Base-by-base conservation (phyloP, 192 early-diverging fungal genomes). In the Kickxella alabastrina region DNA sequence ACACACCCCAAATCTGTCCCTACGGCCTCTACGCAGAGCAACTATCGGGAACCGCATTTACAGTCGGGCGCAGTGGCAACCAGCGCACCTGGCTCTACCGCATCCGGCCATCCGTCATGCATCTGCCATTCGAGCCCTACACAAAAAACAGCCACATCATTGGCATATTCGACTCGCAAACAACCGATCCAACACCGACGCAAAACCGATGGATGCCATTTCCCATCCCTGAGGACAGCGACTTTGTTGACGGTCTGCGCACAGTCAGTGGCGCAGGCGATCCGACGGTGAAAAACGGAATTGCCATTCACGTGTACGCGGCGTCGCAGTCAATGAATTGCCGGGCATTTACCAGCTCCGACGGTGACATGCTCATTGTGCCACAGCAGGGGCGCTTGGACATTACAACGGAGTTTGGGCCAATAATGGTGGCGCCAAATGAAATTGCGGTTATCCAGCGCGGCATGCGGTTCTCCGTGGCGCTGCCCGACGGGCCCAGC, bases 141-240 rank as follows among this genome's bases (percentile, higher is more conserved):
- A 49, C 37, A 3, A 48, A 38, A 23, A 29, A 32, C 29, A 61
- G 59, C 32, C 54, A 75, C 31, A 53, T 91, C 5, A 73, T 85
- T 18, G 77, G 82, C 52, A 75, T 81, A 41, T 92, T 88, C 59
- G 62, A 74, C 19, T 52, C 61, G 36, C 43, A 49, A 15, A 78
- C 83, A 17, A 82, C 84, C 23, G 65, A 74, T 10, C 54, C 84
- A 9, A 92, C 90, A 10, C 92, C 92, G 3, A 86, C 91, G 57
- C 93, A 94, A 66, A 69, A 93, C 38, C 87, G 92, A 35, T 98
- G 95, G 95, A 85, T 83, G 26, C 93, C 95, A 8, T 96, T 98
- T 66, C 83, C 86, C 9, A 62, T 77, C 25, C 49, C 73, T 7
- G 39, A 52, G 27, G 62, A 77, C 22, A 50, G 12, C 6, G 83